phyloP scores from a whole-genome alignment of 1,284 basidiomycete species.

The Microbotryum silenes-acaulis region DNA sequence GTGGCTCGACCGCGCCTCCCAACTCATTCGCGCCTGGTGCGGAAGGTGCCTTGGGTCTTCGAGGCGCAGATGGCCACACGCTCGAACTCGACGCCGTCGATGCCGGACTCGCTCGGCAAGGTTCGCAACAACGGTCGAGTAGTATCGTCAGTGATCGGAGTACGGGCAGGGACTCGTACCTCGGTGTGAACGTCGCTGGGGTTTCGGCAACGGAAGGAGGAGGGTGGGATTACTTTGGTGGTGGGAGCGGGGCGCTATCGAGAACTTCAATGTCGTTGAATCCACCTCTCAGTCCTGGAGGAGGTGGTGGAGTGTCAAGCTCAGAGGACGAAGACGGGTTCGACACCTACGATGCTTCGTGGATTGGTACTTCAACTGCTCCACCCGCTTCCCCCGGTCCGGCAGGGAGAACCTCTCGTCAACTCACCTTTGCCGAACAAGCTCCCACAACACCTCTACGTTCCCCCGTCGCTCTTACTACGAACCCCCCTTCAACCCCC shows the following conservation, averaged over 20 bases:
- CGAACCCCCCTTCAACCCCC: background rate
- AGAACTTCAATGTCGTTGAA: background rate
- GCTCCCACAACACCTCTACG: background rate
- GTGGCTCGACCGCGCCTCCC: background rate
- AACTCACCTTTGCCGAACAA: too few relatives aligned
- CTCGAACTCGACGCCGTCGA: constrained; percentile 3
- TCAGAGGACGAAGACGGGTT: constrained; percentile 35
- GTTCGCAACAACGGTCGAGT: background rate
- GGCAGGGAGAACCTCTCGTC: background rate
- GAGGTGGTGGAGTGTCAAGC: constrained; percentile 54
- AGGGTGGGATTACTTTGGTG: background rate
- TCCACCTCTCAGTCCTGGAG: constrained; percentile 37
- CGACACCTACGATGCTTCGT: constrained; percentile 12
- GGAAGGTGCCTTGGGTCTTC: constrained; percentile 3
- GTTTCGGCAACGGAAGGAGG: background rate
- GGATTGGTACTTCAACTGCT: constrained; percentile 3
- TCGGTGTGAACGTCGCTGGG: background rate
- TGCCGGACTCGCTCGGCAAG: background rate
- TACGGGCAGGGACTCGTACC: background rate
- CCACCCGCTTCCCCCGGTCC: background rate
- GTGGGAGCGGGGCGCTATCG: too few relatives aligned
- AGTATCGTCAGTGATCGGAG: background rate
- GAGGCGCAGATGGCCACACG: background rate
- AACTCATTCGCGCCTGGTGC: constrained; percentile 11
- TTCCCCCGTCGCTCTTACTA: background rate